Evolutionary conservation across 2,329 filamentous ascomycete genomes (phyloP).

Genomic region (Botrytis fabae): DNA sequence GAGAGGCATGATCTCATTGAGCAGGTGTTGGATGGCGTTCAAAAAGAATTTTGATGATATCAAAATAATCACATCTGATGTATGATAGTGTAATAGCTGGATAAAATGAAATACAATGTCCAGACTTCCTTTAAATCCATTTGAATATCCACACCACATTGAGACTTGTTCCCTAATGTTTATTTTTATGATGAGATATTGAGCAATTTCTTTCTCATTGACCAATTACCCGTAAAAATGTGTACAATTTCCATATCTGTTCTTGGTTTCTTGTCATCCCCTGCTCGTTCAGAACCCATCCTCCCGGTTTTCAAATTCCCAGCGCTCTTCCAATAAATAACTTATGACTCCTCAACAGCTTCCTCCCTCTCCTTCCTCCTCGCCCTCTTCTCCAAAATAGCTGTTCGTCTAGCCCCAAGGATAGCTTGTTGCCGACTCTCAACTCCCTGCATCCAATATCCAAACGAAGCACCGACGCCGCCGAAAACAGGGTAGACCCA

Average conservation of each 20-base stretch:
- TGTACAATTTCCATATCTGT: conserved; percentile 9
- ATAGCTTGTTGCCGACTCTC: conserved; percentile 78
- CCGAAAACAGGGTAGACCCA: conserved; percentile 93
- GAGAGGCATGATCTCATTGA: not conserved
- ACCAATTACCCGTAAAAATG: conserved; percentile 7
- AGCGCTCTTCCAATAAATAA: not conserved
- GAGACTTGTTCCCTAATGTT: not conserved
- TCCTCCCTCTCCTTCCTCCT: conserved; percentile 69
- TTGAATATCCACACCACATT: not conserved
- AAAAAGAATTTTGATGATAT: conserved; percentile 12
- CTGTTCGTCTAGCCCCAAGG: conserved; percentile 74
- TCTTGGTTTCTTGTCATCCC: not conserved
- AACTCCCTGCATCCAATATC: conserved; percentile 94
- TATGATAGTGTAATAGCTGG: conserved; percentile 29
- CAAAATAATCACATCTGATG: conserved; percentile 20
- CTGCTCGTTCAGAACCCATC: not conserved
- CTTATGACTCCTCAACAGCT: conserved; percentile 41
- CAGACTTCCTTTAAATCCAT: not conserved
- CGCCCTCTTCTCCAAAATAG: conserved; percentile 85
- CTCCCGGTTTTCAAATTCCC: not conserved
- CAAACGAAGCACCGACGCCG: conserved; percentile 82
- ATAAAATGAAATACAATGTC: conserved; percentile 3
- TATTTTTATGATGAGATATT: not conserved
- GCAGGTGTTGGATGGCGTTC: conserved; percentile 10
- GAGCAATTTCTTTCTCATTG: conserved; percentile 6